Percentiles rank a stretch among this genome's conserved stretches.
These are phyloP conservation scores for Przewalskia tangutica DNA, from an alignment of 257 asterid genomes.

Conservation along the genomic window DNA sequence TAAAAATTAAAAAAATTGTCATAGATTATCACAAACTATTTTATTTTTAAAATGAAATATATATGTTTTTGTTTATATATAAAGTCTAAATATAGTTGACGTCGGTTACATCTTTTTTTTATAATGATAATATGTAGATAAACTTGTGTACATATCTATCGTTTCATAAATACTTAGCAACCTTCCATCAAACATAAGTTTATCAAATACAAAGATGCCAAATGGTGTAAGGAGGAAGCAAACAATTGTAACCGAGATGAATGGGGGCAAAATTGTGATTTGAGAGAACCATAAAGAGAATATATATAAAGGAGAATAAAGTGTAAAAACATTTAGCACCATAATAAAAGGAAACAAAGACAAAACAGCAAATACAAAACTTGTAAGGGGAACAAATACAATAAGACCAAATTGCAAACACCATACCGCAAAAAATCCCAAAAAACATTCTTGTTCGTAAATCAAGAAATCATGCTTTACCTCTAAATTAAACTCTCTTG, in stretches of 20 bases:
- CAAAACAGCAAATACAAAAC: neutral
- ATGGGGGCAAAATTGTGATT: neutral
- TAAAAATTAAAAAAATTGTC: neutral
- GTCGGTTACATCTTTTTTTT: no score
- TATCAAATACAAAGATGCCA: neutral
- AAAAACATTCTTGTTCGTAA: conserved; percentile 5
- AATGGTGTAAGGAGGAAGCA: neutral
- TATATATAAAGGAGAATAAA: neutral
- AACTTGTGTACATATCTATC: neutral
- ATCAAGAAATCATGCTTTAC: conserved; percentile 1
- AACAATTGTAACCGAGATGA: neutral
- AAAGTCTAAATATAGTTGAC: no score
- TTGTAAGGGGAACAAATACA: neutral
- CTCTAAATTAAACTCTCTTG: neutral
- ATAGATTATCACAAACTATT: neutral
- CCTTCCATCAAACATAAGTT: neutral
- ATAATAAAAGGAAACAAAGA: neutral
- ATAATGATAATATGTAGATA: no score
- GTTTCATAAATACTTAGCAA: neutral
- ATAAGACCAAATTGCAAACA: neutral
- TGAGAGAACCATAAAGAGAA: neutral
- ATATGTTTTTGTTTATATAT: no score
- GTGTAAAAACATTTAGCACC: neutral
- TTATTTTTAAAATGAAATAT: no score
- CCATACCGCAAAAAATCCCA: neutral